phyloP scores from a whole-genome alignment of 495 filamentous ascomycete species.

The Hyaloscypha finlandica region DNA sequence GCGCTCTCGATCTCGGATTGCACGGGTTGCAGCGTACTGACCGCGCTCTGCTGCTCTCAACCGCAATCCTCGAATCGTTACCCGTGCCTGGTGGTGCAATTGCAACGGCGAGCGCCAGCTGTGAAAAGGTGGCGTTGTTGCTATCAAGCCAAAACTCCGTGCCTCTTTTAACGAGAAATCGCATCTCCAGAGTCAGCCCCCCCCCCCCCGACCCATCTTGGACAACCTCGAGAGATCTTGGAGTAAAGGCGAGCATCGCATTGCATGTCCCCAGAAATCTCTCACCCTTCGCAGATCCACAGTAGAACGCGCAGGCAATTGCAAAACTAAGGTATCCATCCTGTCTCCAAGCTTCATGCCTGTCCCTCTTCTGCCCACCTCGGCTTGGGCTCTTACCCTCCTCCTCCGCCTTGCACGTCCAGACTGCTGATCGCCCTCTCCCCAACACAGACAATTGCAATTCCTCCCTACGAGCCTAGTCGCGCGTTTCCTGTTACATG shows the following conservation, averaged over 20 bases:
- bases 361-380: neutral
- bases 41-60: neutral
- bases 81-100: neutral
- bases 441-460: slow-evolving; percentile 1
- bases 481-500: slow-evolving; percentile 20
- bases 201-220: neutral
- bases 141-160: neutral
- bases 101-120: neutral
- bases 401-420: slow-evolving; percentile 2
- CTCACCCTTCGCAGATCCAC: neutral
- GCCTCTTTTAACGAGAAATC: neutral
- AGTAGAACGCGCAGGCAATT: neutral
- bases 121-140: neutral
- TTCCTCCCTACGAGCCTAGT: slow-evolving; percentile 10
- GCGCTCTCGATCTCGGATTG: neutral
- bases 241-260: neutral
- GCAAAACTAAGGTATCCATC: slow-evolving; percentile 12
- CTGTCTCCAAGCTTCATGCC: slow-evolving; percentile 11
- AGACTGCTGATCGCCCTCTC: slow-evolving; percentile 10
- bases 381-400: neutral
- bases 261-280: slow-evolving; percentile 4
- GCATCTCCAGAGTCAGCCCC: neutral
- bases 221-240: neutral
- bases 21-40: neutral
- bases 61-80: neutral